Evolutionary conservation across 2,329 filamentous ascomycete genomes (phyloP), one percentile per base, ranked within the genome.

Genomic region (Colletotrichum orbiculare): DNA sequence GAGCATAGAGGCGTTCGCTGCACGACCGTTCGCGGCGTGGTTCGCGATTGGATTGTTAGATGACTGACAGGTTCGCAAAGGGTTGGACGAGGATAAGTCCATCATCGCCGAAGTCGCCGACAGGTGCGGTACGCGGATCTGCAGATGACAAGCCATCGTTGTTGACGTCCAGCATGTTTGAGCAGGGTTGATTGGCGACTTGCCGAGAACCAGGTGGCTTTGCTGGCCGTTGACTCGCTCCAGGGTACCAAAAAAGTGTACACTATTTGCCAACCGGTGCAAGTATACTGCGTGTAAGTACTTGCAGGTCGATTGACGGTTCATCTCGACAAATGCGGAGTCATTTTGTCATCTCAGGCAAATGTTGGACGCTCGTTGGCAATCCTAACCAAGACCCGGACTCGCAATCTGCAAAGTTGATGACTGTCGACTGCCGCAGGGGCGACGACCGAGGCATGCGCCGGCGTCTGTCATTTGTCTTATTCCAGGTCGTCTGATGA

Each of bases 1-100:
- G n/a, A 17, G 39, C 35, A 25, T 25, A 25, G 25, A 25, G 25
- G 25, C 25, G 25, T 42, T 8, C 15, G 43, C 43, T 10, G 38
- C 46, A 62, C 35, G 41, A 55, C 52, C 42, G 46, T 48, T 62
- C 52, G n/a, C 54, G 53, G 50, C n/a, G 41, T 33, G 47, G 41
- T 53, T 65, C 58, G 58, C 62, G 58, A 65, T 62, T 65, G 58
- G 62, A 37, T 48, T 42, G 37, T 53, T 45, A 35, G 37, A 45
- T 35, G 46, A 35, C 34, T 65, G 57, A 56, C 62, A 65, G 62
- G 57, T 46, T 39, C 34, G 52, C 17, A 25, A 64, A 11, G 39
- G 38, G 57, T 42, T 37, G 39, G 42, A 48, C 12, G 49, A 42
- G 13, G 46, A 54, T 61, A 57, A 55, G 45, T 61, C 57, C 39